These are phyloP conservation scores for Fusarium napiforme DNA, from an alignment of 2,329 filamentous ascomycete genomes.

Conservation along the genomic window DNA sequence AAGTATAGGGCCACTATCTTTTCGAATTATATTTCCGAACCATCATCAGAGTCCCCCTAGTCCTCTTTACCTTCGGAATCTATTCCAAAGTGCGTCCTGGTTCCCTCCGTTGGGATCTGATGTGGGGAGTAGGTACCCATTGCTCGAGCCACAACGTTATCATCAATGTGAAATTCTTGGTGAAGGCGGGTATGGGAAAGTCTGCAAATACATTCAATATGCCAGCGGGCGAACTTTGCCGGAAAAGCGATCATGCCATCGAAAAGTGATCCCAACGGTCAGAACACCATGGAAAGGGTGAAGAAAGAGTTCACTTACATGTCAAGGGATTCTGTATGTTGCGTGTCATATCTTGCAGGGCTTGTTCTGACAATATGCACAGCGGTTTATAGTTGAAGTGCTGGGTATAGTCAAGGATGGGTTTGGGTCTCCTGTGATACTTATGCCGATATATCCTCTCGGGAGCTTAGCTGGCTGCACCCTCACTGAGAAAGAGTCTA, in stretches of 20 bases:
- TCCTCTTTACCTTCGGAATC: neutral
- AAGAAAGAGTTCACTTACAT: neutral
- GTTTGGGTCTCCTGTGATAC: neutral
- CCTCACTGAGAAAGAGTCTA: neutral
- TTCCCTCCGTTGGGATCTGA: neutral
- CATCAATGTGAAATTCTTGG: neutral
- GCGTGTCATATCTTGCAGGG: too few species aligned
- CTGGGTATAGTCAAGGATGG: neutral
- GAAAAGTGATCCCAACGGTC: neutral
- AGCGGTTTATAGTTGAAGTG: neutral
- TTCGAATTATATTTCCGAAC: neutral
- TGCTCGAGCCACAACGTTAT: neutral
- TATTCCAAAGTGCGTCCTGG: neutral
- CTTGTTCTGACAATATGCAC: too few species aligned
- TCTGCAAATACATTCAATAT: neutral
- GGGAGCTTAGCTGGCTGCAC: neutral
- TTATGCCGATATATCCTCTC: neutral
- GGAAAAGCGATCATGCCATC: neutral
- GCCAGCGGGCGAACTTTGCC: neutral
- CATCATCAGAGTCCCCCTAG: neutral
- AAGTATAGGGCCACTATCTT: neutral
- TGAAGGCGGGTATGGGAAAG: neutral
- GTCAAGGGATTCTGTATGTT: neutral
- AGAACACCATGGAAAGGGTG: neutral
- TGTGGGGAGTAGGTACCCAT: neutral